phyloP scores from a whole-genome alignment of 331 rosid genomes.

The Pyracantha coccinea region DNA sequence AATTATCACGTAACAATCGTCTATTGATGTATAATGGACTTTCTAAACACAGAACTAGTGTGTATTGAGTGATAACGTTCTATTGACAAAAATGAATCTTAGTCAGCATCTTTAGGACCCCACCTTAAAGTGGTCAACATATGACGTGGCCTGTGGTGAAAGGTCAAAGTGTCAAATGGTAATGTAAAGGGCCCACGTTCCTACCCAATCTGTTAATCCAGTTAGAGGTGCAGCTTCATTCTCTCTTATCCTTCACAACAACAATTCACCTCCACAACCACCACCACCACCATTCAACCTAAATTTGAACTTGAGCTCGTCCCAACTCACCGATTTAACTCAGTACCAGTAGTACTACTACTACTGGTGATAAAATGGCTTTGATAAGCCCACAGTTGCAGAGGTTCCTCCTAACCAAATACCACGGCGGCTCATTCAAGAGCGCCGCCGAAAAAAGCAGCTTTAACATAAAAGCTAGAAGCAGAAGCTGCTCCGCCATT shows the following conservation, averaged over 20 bases:
- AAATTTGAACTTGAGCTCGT: not conserved
- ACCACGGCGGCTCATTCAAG: slow-evolving; percentile 26
- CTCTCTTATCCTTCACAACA: slow-evolving; percentile 49
- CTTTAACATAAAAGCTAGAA: slow-evolving; percentile 13
- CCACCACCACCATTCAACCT: not conserved
- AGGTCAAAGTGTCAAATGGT: not conserved
- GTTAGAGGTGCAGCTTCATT: slow-evolving; percentile 60
- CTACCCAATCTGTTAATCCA: slow-evolving; percentile 61
- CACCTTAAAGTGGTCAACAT: not conserved
- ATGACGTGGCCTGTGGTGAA: not conserved
- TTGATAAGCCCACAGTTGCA: slow-evolving; percentile 61
- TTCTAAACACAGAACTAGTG: too few species aligned
- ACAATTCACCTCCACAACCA: slow-evolving; percentile 7
- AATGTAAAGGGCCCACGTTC: not conserved
- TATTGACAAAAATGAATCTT: not conserved
- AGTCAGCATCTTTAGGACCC: not conserved
- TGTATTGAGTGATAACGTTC: too few species aligned
- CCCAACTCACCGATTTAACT: not conserved
- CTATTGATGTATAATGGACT: too few species aligned
- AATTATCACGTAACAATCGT: too few species aligned
- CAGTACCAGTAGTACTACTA: not conserved
- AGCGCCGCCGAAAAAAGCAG: slow-evolving; percentile 19
- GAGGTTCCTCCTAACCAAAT: slow-evolving; percentile 44
- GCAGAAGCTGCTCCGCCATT: slow-evolving; percentile 64
- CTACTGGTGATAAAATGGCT: slow-evolving; percentile 44